Conservation (phyloP, 352 stramenopile species). For the Globisporangium polare region DNA sequence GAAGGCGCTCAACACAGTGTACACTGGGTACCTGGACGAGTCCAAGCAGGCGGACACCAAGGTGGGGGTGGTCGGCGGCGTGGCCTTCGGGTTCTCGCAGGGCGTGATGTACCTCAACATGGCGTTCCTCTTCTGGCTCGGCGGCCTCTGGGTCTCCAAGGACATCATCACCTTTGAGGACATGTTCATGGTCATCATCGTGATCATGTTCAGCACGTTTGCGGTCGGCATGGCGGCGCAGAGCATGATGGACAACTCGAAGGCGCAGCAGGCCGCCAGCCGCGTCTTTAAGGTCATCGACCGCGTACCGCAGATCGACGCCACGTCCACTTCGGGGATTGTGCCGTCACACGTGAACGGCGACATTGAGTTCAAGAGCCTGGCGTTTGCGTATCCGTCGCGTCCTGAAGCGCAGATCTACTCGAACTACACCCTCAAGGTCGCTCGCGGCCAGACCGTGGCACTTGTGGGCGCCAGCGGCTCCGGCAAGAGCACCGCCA, state of each 20-base stretch:
- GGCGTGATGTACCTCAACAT: conserved; percentile 44
- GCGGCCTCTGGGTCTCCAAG: conserved; percentile 34
- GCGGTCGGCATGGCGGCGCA: conserved; percentile 25
- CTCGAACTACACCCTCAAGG: conserved; percentile 31
- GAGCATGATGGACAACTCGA: conserved; percentile 20
- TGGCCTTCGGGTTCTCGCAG: conserved; percentile 43
- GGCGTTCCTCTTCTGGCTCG: conserved; percentile 62
- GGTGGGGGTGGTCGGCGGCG: conserved; percentile 33
- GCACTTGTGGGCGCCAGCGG: conserved; percentile 46
- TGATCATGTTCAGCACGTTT: conserved; percentile 31
- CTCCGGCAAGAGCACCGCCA: conserved; percentile 54
- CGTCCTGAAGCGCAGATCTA: conserved; percentile 38
- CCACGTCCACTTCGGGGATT: neutral
- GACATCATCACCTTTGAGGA: conserved; percentile 29
- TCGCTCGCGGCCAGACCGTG: conserved; percentile 40
- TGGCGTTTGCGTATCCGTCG: conserved; percentile 53
- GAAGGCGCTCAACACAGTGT: conserved; percentile 9
- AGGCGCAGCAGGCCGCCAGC: conserved; percentile 24
- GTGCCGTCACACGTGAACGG: conserved; percentile 19
- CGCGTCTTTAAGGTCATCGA: conserved; percentile 48
- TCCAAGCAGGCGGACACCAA: conserved; percentile 25
- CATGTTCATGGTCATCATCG: conserved; percentile 31
- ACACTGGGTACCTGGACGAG: conserved; percentile 19
- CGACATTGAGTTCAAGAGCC: conserved; percentile 68
- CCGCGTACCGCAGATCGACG: conserved; percentile 20